Evolutionary conservation across 768 basidiomycete species (phyloP).

Genomic region (Russula griseocarnosa): DNA sequence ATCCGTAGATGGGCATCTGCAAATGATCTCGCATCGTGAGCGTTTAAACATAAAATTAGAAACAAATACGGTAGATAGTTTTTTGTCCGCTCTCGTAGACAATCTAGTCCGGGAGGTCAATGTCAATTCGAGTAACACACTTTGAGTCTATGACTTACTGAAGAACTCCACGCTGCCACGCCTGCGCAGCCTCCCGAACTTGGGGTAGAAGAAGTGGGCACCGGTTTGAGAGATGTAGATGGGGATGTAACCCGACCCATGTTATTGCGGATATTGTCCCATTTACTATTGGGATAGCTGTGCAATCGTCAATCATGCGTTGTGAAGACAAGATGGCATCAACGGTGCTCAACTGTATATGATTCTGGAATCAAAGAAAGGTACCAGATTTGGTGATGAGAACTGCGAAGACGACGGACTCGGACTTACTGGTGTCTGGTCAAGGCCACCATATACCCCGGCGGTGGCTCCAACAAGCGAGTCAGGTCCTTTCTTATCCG

Average conservation of each 20-base stretch:
- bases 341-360: constrained; percentile 45
- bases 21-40: constrained; percentile 3
- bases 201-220: constrained; percentile 32
- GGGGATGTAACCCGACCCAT: constrained; percentile 42
- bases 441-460: constrained; percentile 48
- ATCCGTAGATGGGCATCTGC: constrained; percentile 53
- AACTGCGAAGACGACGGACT: not conserved
- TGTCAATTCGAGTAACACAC: not conserved
- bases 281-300: constrained; percentile 43
- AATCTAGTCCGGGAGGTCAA: constrained; percentile 32
- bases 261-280: constrained; percentile 35
- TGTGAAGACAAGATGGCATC: not conserved
- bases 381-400: not conserved
- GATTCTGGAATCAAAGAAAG: constrained; percentile 42
- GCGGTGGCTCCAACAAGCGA: constrained; percentile 55
- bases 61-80: constrained; percentile 44
- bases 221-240: constrained; percentile 28
- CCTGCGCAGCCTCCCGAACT: constrained; percentile 40
- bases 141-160: constrained; percentile 32
- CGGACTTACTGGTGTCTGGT: constrained; percentile 45
- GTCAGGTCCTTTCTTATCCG: constrained; percentile 39
- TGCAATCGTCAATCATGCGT: not conserved
- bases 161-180: constrained; percentile 47
- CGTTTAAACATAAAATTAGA: not conserved
- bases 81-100: constrained; percentile 46